A percentile compares a stretch with the other conserved stretches of the same genome.
phyloP scores from a whole-genome alignment of 2,329 filamentous ascomycete species.

The Cladosporium velox region DNA sequence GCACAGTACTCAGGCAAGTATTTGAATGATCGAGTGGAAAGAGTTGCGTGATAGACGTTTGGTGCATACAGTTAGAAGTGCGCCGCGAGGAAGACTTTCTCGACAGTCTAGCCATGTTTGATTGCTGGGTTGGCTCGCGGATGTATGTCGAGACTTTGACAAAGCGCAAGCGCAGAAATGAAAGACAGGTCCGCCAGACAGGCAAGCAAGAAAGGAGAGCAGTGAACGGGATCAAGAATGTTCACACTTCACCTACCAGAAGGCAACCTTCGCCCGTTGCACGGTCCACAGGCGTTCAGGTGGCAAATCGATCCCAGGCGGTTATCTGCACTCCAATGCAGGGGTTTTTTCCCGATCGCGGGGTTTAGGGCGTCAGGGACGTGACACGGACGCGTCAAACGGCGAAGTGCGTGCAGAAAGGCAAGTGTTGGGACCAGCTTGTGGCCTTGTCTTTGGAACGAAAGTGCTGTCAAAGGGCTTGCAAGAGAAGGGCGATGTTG shows the following conservation, averaged over 20 bases:
- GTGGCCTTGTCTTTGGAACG: neutral
- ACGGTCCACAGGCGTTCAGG: slow-evolving; percentile 7
- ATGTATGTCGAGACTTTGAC: neutral
- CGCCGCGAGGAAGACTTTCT: slow-evolving; percentile 14
- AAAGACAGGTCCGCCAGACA: neutral
- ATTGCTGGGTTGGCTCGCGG: neutral
- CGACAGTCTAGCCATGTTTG: slow-evolving; percentile 14
- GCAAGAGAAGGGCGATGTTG: neutral
- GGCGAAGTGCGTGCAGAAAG: slow-evolving; percentile 9
- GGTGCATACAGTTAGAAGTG: slow-evolving; percentile 5
- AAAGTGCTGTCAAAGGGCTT: neutral
- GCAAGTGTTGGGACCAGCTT: neutral
- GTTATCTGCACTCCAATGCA: slow-evolving; percentile 15
- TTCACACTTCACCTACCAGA: slow-evolving; percentile 12
- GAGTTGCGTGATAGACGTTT: neutral
- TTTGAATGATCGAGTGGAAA: neutral
- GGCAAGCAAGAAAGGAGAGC: neutral
- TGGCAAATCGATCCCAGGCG: slow-evolving; percentile 17
- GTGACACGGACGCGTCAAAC: slow-evolving; percentile 21
- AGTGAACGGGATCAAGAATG: slow-evolving; percentile 1
- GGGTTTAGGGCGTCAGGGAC: slow-evolving; percentile 9
- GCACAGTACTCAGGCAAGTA: neutral
- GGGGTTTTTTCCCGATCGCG: slow-evolving; percentile 18
- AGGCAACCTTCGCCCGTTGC: slow-evolving; percentile 1
- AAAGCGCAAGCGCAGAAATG: neutral